Conservation (phyloP, 768 basidiomycete genomes). For the Russula olivacea region DNA sequence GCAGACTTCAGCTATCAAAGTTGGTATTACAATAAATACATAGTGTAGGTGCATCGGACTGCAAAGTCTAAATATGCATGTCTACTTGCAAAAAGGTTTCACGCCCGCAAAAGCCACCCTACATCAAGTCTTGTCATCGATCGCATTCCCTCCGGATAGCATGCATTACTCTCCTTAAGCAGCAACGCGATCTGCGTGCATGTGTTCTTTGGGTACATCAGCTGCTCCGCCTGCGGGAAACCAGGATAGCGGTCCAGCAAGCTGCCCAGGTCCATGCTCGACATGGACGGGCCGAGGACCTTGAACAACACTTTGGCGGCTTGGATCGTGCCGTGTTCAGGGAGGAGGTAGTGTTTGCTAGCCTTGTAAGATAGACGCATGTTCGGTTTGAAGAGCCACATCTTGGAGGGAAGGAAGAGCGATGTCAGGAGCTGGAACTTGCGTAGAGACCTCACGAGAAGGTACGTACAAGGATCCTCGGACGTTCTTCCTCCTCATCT, state of each 20-base stretch:
- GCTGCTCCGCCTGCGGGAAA: slow-evolving; percentile 82
- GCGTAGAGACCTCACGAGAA: not conserved
- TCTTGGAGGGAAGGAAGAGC: slow-evolving; percentile 37
- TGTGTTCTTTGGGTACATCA: slow-evolving; percentile 75
- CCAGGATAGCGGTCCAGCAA: slow-evolving; percentile 67
- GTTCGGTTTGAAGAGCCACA: slow-evolving; percentile 94
- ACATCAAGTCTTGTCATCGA: slow-evolving; percentile 78
- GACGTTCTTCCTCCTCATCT: slow-evolving; percentile 81
- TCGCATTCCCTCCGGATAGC: slow-evolving; percentile 71
- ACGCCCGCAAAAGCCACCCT: slow-evolving; percentile 58
- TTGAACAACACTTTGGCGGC: slow-evolving; percentile 86
- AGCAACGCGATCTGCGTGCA: slow-evolving; percentile 65
- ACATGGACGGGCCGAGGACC: slow-evolving; percentile 56
- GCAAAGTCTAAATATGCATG: not conserved
- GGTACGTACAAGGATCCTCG: slow-evolving; percentile 65
- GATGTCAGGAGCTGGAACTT: not conserved
- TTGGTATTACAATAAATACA: not conserved
- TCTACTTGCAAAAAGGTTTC: not conserved
- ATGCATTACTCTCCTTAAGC: slow-evolving; percentile 69
- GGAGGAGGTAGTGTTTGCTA: slow-evolving; percentile 47
- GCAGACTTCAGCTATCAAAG: not conserved
- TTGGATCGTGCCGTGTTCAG: slow-evolving; percentile 54
- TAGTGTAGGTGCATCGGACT: not conserved
- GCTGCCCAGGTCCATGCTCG: slow-evolving; percentile 46
- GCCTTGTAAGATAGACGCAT: slow-evolving; percentile 73